phyloP scores from a whole-genome alignment of 1,139 yeast genomes.

The Debaryomyces robertsiae region DNA sequence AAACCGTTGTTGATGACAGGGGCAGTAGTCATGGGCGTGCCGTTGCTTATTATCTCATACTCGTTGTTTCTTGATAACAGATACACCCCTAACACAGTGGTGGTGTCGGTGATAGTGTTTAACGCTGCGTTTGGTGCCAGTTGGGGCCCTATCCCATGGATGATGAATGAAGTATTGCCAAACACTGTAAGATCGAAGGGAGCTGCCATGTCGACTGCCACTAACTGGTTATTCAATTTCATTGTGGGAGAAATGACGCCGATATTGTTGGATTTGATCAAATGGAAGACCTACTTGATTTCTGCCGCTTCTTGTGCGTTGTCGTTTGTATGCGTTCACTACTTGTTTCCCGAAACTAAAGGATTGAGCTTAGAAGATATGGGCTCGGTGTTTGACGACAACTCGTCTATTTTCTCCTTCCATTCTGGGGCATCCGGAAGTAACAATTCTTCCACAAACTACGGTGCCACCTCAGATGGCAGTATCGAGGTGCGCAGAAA shows the following conservation, averaged over 20 bases:
- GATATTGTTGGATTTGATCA: conserved; percentile 70
- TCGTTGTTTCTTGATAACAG: conserved; percentile 61
- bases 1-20: conserved; percentile 80
- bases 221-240: conserved; percentile 94
- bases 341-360: conserved; percentile 56
- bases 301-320: conserved; percentile 78
- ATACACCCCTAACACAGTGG: conserved; percentile 73
- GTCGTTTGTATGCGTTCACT: conserved; percentile 59
- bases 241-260: conserved; percentile 92
- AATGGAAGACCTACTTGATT: conserved; percentile 79
- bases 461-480: conserved; percentile 25
- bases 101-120: conserved; percentile 70
- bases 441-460: conserved; percentile 14
- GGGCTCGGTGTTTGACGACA: conserved; percentile 54
- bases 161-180: conserved; percentile 88
- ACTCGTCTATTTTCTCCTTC: conserved; percentile 46
- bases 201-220: conserved; percentile 87
- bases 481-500: conserved; percentile 21
- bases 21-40: conserved; percentile 73
- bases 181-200: conserved; percentile 88
- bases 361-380: conserved; percentile 58
- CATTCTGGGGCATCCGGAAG: conserved; percentile 33
- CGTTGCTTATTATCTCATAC: conserved; percentile 66
- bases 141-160: conserved; percentile 97
- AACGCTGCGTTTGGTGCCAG: conserved; percentile 86